These are phyloP conservation scores for Xylaria digitata DNA, from an alignment of 2,329 filamentous ascomycete genomes.

Conservation along the genomic window DNA sequence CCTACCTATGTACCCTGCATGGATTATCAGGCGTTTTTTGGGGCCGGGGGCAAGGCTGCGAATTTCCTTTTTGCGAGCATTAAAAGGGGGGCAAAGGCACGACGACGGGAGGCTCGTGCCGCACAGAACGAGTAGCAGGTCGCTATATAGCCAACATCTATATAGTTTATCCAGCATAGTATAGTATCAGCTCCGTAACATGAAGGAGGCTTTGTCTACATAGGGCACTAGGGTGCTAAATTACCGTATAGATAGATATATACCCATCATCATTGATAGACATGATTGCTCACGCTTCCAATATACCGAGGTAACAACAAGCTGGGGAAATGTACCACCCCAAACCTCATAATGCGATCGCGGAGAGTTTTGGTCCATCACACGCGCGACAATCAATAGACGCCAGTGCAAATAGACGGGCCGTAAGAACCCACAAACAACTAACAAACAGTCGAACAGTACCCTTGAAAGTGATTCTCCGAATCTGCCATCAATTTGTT, in stretches of 20 bases:
- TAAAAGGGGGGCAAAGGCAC: neutral
- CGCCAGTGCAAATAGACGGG: neutral
- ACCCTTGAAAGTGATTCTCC: neutral
- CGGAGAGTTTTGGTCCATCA: neutral
- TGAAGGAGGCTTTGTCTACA: neutral
- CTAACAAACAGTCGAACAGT: neutral
- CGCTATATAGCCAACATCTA: slow-evolving; percentile 5
- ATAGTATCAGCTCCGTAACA: slow-evolving; percentile 2
- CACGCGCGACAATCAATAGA: neutral
- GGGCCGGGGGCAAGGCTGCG: slow-evolving; percentile 20
- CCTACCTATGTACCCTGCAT: slow-evolving; percentile 28
- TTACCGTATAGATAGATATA: slow-evolving; percentile 19
- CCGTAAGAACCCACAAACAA: neutral
- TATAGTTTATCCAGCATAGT: slow-evolving; percentile 10
- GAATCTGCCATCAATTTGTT: neutral
- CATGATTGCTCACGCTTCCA: slow-evolving; percentile 3
- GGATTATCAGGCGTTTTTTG: slow-evolving; percentile 45
- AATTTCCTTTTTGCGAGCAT: slow-evolving; percentile 23
- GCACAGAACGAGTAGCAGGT: too few species aligned
- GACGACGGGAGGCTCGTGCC: neutral
- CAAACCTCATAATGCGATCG: neutral
- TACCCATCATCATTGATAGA: slow-evolving; percentile 8
- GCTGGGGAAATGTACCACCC: neutral
- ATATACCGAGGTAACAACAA: neutral
- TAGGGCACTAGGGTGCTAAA: slow-evolving; percentile 5